Evolutionary conservation across 805 yeast species (phyloP), one percentile per base, ranked within the genome.

Genomic region (Saccharomycopsis javanensis): DNA sequence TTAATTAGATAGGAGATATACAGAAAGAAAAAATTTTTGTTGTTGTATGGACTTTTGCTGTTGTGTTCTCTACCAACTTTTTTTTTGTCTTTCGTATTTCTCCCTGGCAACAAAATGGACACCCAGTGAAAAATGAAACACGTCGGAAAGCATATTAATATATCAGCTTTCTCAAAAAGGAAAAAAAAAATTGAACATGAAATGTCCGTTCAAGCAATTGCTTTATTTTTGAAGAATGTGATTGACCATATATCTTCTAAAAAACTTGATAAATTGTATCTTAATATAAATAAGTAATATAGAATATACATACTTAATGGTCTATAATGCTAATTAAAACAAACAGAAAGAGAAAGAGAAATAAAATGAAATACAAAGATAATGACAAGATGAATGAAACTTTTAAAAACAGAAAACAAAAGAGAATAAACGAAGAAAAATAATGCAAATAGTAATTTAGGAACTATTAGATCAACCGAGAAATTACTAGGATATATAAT

Each of bases 91-190:
- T 28, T 20, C 27, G 30, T 23, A 42, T 42, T 38, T 42, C 48
- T 20, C 27, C 48, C 48, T 42, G 28, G 48, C 28, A 42, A 42
- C 13, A 42, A 42, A 42, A 25, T 15, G 48, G n/a, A 42, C 48
- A 25, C 25, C 48, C 48, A 42, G 7, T 42, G 48, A 42, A 42
- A 42, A 42, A 42, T 42, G 48, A 42, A 42, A 42, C 48, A 42
- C 48, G 48, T 20, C 48, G 48, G n/a, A 42, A 42, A 42, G 11
- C 28, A 10, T n/a, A n/a, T 20, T 3, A 27, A 20, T 20, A 42
- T 20, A 18, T 42, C 23, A 42, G 25, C 25, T 42, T 42, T 8
- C 48, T 5, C 23, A 42, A 10, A 42, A 42, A 7, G 23, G 11
- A 20, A 42, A 42, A 42, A 42, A 38, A 42, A 42, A 38, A 18